These are phyloP conservation scores for Cutaneotrichosporon sp. DNA, from an alignment of 1,284 basidiomycete species.

Conservation along the genomic window DNA sequence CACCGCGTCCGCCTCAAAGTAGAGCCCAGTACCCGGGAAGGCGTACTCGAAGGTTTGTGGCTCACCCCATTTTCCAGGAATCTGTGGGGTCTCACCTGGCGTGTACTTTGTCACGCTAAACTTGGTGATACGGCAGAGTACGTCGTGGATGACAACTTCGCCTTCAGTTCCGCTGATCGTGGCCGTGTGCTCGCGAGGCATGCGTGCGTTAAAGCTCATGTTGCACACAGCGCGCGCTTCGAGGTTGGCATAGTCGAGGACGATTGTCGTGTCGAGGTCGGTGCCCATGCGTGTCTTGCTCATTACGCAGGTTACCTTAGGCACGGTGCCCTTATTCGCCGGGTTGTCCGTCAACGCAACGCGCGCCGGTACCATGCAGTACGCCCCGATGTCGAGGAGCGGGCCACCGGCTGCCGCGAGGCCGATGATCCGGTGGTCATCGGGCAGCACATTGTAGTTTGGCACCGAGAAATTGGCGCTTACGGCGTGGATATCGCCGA, in stretches of 20 bases:
- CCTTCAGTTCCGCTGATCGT: slow-evolving; percentile 19
- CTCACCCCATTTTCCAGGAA: slow-evolving; percentile 16
- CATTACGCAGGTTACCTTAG: slow-evolving; percentile 43
- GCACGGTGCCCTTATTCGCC: slow-evolving; percentile 33
- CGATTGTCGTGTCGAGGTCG: slow-evolving; percentile 44
- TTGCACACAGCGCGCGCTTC: slow-evolving; percentile 30
- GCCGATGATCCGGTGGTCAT: slow-evolving; percentile 51
- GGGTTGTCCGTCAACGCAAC: slow-evolving; percentile 37
- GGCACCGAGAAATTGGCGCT: slow-evolving; percentile 16
- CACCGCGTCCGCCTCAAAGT: slow-evolving; percentile 54
- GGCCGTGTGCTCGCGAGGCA: slow-evolving; percentile 11
- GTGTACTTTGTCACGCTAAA: slow-evolving; percentile 14
- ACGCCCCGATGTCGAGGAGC: slow-evolving; percentile 56
- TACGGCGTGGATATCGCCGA: slow-evolving; percentile 48
- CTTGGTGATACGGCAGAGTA: slow-evolving; percentile 14
- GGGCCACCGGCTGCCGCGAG: slow-evolving; percentile 55
- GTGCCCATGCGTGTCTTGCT: slow-evolving; percentile 47
- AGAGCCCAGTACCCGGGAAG: slow-evolving; percentile 43
- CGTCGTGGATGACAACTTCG: slow-evolving; percentile 17
- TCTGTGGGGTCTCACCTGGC: not conserved
- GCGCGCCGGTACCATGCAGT: slow-evolving; percentile 27
- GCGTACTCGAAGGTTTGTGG: slow-evolving; percentile 34
- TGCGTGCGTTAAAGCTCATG: slow-evolving; percentile 13
- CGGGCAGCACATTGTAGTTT: slow-evolving; percentile 21
- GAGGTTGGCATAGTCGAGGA: slow-evolving; percentile 45